phyloP scores from a whole-genome alignment of 1,284 basidiomycete genomes.

The Abortiporus biennis region DNA sequence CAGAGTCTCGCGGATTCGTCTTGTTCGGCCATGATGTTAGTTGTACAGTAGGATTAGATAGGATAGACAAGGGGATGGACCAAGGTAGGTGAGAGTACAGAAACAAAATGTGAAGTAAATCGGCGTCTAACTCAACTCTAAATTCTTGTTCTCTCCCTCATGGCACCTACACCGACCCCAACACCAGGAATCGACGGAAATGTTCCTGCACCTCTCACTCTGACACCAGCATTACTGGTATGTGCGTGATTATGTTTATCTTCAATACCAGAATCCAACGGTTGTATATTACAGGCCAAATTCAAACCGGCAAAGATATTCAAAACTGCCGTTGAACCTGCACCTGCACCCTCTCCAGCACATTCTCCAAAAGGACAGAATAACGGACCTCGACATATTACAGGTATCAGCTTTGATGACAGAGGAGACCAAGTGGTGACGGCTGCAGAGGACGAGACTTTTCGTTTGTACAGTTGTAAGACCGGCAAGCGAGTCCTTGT shows the following conservation, averaged over 20 bases:
- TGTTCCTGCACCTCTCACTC: constrained; percentile 13
- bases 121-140: constrained; percentile 11
- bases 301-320: constrained; percentile 90
- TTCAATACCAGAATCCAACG: constrained; percentile 7
- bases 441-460: constrained; percentile 89
- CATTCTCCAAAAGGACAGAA: constrained; percentile 33
- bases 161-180: constrained; percentile 16
- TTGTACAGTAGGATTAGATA: constrained; percentile 16
- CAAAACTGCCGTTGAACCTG: constrained; percentile 66
- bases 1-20: constrained; percentile 84
- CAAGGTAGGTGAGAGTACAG: neutral
- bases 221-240: constrained; percentile 28
- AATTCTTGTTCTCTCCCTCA: constrained; percentile 10
- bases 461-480: constrained; percentile 85
- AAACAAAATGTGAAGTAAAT: neutral
- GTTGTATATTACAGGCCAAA: constrained; percentile 28
- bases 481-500: constrained; percentile 81
- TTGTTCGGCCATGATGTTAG: constrained; percentile 48
- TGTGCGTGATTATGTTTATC: constrained; percentile 4
- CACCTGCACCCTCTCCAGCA: constrained; percentile 40
- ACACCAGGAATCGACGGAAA: constrained; percentile 14
- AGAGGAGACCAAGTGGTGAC: constrained; percentile 83
- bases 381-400: constrained; percentile 64
- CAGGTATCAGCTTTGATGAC: constrained; percentile 89
- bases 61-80: neutral